Base-by-base conservation (phyloP, 2,329 filamentous ascomycete genomes). In the Aureobasidium sp. region DNA sequence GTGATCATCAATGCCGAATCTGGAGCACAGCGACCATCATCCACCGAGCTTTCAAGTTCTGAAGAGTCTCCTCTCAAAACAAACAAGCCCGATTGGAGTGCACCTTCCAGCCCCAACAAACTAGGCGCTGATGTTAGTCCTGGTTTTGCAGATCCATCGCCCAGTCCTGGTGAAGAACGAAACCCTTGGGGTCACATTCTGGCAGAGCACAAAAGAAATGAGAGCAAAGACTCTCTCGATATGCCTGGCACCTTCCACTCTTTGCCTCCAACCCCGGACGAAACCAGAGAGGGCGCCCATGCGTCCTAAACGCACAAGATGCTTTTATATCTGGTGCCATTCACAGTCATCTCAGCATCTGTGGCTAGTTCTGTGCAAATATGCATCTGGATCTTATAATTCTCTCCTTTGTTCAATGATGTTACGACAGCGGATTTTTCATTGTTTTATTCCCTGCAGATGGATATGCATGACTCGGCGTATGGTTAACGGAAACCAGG, bases 171-270 rank as follows among this genome's bases (percentile, higher is more conserved):
- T 22, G 60, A 62, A 22, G 67, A 67, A 29, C 47, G 63, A 27
- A 62, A 70, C 55, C 66, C 67, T 5, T 69, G 66, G 67, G 66
- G 62, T 0, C 65, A 68, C 39, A 67, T 66, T 6, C 65, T 69
- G 31, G 66, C 68, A 41, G 61, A 55, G 29, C 63, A 61, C 39
- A 44, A 34, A 12, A 55, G 65, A 29, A 67, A 68, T 61, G 64
- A 61, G 51, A 65, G 60, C 51, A 64, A 55, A 48, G 47, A 66
- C 39, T 55, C 58, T 63, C 44, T 65, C 64, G 42, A 68, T 56
- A 70, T 73, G 67, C 71, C 71, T 14, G 71, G 71, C 22, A 69
- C 70, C 2, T 73, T 73, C 62, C 69, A 72, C 15, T 72, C 62
- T 14, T 41, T 66, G 37, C 64, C 64, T 6, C 52, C 64, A 37